Conservation (phyloP, 1,284 basidiomycete genomes). For the Athelia psychrophila region DNA sequence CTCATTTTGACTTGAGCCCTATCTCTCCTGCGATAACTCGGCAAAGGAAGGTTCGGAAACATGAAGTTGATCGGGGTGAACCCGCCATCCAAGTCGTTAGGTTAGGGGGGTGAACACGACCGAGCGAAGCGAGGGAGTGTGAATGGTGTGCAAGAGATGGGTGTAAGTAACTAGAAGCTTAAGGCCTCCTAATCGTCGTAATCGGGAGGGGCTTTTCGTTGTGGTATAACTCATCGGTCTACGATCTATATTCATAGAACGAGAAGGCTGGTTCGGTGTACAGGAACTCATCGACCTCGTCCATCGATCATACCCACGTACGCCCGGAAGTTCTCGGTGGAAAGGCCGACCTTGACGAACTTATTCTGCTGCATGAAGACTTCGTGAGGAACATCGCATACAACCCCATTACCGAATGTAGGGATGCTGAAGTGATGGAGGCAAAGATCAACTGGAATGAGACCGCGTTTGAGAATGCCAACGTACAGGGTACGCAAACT, state of each 20-base stretch:
- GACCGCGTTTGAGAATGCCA: background rate
- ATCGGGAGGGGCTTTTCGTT: constrained; percentile 85
- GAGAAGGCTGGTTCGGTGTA: constrained; percentile 59
- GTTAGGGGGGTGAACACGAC: constrained; percentile 82
- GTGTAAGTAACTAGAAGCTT: too few species aligned
- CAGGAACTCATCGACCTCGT: constrained; percentile 79
- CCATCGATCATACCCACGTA: constrained; percentile 91
- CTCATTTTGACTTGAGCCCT: constrained; percentile 92
- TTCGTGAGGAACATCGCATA: constrained; percentile 97
- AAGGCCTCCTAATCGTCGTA: too few species aligned
- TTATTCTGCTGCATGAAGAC: constrained; percentile 99
- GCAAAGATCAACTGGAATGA: constrained; percentile 5
- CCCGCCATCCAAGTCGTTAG: constrained; percentile 90
- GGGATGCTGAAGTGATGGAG: constrained; percentile 83
- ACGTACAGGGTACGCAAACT: constrained; percentile 85
- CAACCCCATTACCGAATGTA: constrained; percentile 96
- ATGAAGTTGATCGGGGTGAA: constrained; percentile 44
- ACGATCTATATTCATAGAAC: constrained; percentile 56
- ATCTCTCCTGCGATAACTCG: constrained; percentile 87
- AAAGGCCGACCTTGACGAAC: constrained; percentile 94
- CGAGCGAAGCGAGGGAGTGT: constrained; percentile 90
- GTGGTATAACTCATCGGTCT: constrained; percentile 72
- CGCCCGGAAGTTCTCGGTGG: constrained; percentile 86
- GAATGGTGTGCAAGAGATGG: too few species aligned
- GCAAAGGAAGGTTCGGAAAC: constrained; percentile 67